Conservation (phyloP, 768 basidiomycete species). For the Tremella yokohamensis region DNA sequence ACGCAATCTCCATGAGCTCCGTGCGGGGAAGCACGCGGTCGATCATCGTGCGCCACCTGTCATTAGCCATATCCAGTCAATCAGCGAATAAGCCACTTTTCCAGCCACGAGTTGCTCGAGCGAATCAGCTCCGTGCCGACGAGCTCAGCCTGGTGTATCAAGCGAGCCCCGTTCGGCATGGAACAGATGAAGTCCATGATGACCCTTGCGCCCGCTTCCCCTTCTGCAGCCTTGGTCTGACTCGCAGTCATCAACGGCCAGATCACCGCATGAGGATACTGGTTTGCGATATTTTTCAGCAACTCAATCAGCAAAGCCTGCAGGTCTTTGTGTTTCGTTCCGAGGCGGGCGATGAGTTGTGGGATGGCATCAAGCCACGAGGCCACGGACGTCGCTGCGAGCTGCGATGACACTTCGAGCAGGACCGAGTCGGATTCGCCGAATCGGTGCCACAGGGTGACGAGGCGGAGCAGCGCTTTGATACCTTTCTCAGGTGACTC, state of each 20-base stretch:
- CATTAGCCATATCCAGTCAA: not conserved
- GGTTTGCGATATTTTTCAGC: constrained; percentile 41
- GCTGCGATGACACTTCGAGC: constrained; percentile 35
- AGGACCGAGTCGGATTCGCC: constrained; percentile 42
- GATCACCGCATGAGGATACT: constrained; percentile 48
- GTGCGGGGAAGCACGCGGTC: constrained; percentile 39
- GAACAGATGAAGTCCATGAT: constrained; percentile 46
- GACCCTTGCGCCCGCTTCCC: constrained; percentile 40
- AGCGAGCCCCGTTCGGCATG: constrained; percentile 39
- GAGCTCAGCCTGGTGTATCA: constrained; percentile 43
- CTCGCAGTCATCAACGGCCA: constrained; percentile 50
- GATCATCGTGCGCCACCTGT: constrained; percentile 39
- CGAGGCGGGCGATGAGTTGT: constrained; percentile 49
- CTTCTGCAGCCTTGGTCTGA: constrained; percentile 26
- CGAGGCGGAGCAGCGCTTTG: constrained; percentile 46
- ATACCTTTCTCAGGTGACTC: constrained; percentile 42
- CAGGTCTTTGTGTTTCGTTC: constrained; percentile 37
- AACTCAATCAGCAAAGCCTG: constrained; percentile 38
- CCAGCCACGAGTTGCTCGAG: constrained; percentile 39
- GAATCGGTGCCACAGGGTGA: constrained; percentile 50
- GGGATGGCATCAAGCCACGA: constrained; percentile 47
- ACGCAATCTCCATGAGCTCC: constrained; percentile 40
- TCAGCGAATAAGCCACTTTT: constrained; percentile 28
- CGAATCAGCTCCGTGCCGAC: constrained; percentile 47
- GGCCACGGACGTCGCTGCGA: constrained; percentile 26